These are phyloP conservation scores for Cyathus striatus DNA, from an alignment of 768 basidiomycete genomes.

Conservation along the genomic window DNA sequence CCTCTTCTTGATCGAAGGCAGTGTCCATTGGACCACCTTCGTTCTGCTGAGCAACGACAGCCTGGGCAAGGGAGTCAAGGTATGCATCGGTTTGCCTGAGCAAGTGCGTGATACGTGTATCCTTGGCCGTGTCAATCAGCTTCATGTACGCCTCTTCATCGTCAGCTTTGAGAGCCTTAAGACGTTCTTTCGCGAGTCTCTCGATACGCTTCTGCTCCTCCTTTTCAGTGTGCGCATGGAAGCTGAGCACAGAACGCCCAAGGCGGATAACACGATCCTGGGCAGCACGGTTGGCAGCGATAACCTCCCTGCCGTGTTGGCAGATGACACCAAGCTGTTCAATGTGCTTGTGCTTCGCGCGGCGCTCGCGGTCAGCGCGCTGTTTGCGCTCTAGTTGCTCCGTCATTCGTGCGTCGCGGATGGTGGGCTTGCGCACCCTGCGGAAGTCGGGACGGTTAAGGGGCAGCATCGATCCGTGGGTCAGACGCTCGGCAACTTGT, in stretches of 20 bases:
- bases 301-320: constrained; percentile 73
- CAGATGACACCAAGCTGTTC: constrained; percentile 89
- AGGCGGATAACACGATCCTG: constrained; percentile 67
- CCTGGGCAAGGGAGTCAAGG: constrained; percentile 91
- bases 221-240: constrained; percentile 90
- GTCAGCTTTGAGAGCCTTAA: constrained; percentile 94
- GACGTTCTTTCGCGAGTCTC: constrained; percentile 93
- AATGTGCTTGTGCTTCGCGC: constrained; percentile 94
- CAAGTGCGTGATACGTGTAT: constrained; percentile 96
- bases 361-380: constrained; percentile 84
- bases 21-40: constrained; percentile 47
- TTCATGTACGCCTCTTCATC: constrained; percentile 99
- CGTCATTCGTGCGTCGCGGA: constrained; percentile 85
- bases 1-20: constrained; percentile 60
- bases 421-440: constrained; percentile 74
- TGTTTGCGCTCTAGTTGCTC: constrained; percentile 91
- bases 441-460: constrained; percentile 92
- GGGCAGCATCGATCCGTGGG: constrained; percentile 83
- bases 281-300: constrained; percentile 59
- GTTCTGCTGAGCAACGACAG: constrained; percentile 88
- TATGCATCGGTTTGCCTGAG: constrained; percentile 91
- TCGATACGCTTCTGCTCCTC: constrained; percentile 98
- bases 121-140: constrained; percentile 97
- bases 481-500: constrained; percentile 79
- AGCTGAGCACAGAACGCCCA: constrained; percentile 72